A percentile compares a stretch with the other conserved stretches of the same genome.
phyloP scores from a whole-genome alignment of 2,329 filamentous ascomycete genomes.

The Ophiocordyceps camponoti-saundersi region DNA sequence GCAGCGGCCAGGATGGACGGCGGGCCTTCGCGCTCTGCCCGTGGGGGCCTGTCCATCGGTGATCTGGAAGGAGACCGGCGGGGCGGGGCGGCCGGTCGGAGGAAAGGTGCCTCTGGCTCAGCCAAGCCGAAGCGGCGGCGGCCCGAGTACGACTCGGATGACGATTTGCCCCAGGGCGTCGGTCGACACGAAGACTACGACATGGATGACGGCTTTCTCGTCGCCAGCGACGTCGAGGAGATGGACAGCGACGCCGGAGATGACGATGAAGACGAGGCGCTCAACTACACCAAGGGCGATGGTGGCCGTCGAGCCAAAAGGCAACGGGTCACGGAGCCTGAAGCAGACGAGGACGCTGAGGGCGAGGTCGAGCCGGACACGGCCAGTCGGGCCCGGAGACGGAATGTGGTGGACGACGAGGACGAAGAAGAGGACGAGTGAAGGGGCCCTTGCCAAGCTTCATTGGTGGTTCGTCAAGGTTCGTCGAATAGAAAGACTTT shows the following conservation, averaged over 20 bases:
- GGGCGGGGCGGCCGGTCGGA: constrained; percentile 30
- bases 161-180: constrained; percentile 45
- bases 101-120: constrained; percentile 32
- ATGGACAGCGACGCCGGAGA: constrained; percentile 43
- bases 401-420: constrained; percentile 42
- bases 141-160: constrained; percentile 61
- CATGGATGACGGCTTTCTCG: constrained; percentile 64
- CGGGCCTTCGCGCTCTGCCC: constrained; percentile 30
- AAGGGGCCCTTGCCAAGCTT: neutral
- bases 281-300: constrained; percentile 30
- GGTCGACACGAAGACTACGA: constrained; percentile 61
- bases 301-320: constrained; percentile 30
- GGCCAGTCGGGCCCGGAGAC: constrained; percentile 30
- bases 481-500: neutral
- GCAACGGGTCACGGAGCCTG: constrained; percentile 30
- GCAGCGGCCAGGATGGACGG: constrained; percentile 48
- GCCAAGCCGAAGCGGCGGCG: constrained; percentile 35
- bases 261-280: constrained; percentile 41
- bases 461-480: no score
- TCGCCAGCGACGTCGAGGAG: constrained; percentile 56
- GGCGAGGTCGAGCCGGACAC: constrained; percentile 28
- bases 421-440: constrained; percentile 31
- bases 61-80: constrained; percentile 57
- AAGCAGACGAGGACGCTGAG: constrained; percentile 32
- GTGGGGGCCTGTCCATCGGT: constrained; percentile 46